Percentiles rank a stretch among this genome's conserved stretches.
Evolutionary conservation across 2,329 filamentous ascomycete genomes (phyloP).

Genomic region (Diaporthe destruens): DNA sequence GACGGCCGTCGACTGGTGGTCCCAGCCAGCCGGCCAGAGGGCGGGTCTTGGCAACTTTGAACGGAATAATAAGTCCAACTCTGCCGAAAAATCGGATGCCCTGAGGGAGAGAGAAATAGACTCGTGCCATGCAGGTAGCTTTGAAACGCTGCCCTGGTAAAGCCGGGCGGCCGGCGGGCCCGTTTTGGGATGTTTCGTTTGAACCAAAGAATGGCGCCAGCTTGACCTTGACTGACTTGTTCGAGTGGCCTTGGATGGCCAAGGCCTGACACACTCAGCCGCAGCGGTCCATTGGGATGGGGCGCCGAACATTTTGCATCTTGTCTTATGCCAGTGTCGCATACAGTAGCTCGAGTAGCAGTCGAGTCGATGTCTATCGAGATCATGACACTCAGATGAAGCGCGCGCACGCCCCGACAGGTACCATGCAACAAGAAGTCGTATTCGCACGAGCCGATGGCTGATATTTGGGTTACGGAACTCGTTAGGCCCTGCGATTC

Average conservation of each 20-base stretch:
- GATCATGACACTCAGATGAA: background rate
- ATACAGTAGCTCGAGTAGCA: background rate
- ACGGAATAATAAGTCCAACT: constrained; percentile 19
- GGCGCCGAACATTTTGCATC: background rate
- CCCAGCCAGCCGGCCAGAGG: background rate
- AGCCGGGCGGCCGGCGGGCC: background rate
- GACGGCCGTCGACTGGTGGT: no score
- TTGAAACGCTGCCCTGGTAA: constrained; percentile 24
- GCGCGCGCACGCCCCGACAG: background rate
- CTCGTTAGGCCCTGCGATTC: constrained; percentile 12
- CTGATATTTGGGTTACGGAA: background rate
- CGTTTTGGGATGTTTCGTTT: constrained; percentile 2
- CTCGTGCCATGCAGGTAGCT: constrained; percentile 24
- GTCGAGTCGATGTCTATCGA: background rate
- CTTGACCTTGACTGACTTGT: background rate
- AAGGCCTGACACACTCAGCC: background rate
- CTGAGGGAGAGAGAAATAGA: background rate
- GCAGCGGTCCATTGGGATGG: background rate
- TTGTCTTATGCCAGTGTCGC: no score
- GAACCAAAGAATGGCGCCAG: background rate
- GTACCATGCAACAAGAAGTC: constrained; percentile 14
- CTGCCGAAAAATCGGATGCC: constrained; percentile 11
- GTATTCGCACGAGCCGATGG: constrained; percentile 18
- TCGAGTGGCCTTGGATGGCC: background rate
- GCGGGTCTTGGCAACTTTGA: background rate